Base-by-base conservation (phyloP, 371 early-diverging fungal genomes). In the Rhizopus sp. region DNA sequence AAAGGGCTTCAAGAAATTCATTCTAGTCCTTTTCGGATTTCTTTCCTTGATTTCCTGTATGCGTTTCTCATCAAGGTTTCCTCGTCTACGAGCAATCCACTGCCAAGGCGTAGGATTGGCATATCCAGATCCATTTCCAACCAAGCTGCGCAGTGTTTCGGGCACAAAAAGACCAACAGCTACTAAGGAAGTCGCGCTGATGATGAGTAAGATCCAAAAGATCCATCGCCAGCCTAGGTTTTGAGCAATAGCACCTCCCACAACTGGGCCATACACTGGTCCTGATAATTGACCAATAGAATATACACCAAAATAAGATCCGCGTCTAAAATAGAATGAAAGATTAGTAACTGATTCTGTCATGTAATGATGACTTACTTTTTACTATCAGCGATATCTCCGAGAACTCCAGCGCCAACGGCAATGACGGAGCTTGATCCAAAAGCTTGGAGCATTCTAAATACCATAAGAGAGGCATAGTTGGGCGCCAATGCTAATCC, bases 371-470 rank as follows among this genome's bases (percentile, higher is more conserved):
- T 37, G 7, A 15, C 16, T 38, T 42, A 29, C 52, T 59, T 59
- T 52, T 33, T 50, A 34, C 40, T 49, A 12, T 53, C 47, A 39
- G 42, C 52, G 6, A 59, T 53, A 49, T 55, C 55, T 16, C 59
- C 41, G 3, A 64, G 29, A 3, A 48, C 23, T 15, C 64, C 64
- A 32, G 64, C 64, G 23, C 64, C 59, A 1, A 88, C 77, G 5
- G 86, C 72, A 44, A 86, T 71, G 3, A 83, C 86, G 0, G 88
- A 82, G 31, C 83, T 82, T 1, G 84, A 65, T 6, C 88, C 87
- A 10, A 79, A 77, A 0, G 85, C 76, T 56, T 88, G 88, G 12
- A 88, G 55, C 46, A 83, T 69, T 5, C 88, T 78, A 50, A 83
- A 70, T 13, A 75, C 61, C 39, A 87, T 57, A n/a, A 88, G 70